These are phyloP conservation scores for Ammopiptanthus mongolicus DNA, from an alignment of 306 rosid genomes.

Conservation along the genomic window DNA sequence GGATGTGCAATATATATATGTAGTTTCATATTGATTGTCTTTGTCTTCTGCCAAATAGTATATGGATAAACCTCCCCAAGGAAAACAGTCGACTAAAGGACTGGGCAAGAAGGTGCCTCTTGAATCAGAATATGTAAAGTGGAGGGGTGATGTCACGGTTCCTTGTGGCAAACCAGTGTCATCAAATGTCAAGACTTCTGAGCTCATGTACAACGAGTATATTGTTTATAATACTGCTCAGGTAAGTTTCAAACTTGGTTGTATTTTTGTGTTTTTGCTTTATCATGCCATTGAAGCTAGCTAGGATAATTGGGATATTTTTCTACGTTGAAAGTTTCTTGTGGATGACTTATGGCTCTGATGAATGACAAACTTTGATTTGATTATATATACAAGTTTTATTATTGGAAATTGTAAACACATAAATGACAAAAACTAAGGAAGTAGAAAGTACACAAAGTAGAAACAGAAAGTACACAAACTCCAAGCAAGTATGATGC, in stretches of 20 bases:
- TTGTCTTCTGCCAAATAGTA: constrained; percentile 43
- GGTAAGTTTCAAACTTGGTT: constrained; percentile 49
- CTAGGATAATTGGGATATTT: not conserved
- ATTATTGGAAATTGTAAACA: not conserved
- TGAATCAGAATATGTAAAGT: constrained; percentile 51
- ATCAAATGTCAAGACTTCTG: constrained; percentile 59
- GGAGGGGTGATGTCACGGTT: constrained; percentile 74
- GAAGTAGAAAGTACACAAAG: not conserved
- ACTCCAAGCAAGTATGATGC: not conserved
- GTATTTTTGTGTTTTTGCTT: not conserved
- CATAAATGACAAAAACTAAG: not conserved
- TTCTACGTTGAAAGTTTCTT: not conserved
- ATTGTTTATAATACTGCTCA: constrained; percentile 85
- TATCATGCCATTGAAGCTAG: constrained; percentile 10
- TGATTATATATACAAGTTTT: constrained; percentile 2
- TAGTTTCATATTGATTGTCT: constrained; percentile 19
- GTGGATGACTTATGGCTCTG: not conserved
- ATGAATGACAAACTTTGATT: not conserved
- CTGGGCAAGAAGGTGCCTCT: constrained; percentile 80
- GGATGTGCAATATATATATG: not conserved
- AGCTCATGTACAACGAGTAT: constrained; percentile 94
- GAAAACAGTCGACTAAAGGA: constrained; percentile 94
- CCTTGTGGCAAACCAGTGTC: constrained; percentile 95
- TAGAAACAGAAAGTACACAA: not conserved
- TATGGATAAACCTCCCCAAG: constrained; percentile 86